A percentile compares a stretch with the other conserved stretches of the same genome.
Evolutionary conservation across 2,329 filamentous ascomycete genomes (phyloP).

Genomic region (Trichoderma sp.): DNA sequence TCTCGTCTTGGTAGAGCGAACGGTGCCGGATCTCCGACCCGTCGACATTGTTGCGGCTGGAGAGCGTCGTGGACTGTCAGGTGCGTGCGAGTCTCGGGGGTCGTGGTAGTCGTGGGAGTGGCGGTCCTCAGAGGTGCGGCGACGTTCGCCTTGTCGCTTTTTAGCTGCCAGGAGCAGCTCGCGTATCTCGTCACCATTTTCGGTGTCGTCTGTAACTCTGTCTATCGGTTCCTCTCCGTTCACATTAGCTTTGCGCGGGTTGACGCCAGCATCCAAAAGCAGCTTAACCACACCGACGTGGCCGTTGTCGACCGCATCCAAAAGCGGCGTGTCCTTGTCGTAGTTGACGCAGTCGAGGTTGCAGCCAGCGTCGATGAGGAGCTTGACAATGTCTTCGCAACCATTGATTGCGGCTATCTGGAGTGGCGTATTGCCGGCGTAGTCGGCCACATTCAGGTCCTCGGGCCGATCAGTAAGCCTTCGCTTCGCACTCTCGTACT

Average conservation of each 20-base stretch:
- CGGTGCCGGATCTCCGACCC: conserved; percentile 56
- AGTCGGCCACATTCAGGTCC: conserved; percentile 86
- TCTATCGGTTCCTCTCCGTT: conserved; percentile 91
- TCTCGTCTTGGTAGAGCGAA: conserved; percentile 64
- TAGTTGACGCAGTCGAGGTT: conserved; percentile 77
- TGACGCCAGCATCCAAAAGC: conserved; percentile 82
- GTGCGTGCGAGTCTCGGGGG: conserved; percentile 55
- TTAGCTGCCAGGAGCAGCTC: conserved; percentile 63
- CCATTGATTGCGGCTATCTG: conserved; percentile 92
- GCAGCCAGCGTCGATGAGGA: conserved; percentile 82
- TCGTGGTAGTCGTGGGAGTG: conserved; percentile 52
- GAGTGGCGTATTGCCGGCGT: conserved; percentile 93
- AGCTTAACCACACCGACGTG: conserved; percentile 86
- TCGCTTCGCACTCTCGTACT: conserved; percentile 75
- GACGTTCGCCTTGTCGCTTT: conserved; percentile 57
- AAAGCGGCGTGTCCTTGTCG: conserved; percentile 87
- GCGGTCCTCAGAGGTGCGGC: conserved; percentile 61
- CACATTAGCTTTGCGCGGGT: conserved; percentile 88
- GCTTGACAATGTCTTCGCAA: conserved; percentile 81
- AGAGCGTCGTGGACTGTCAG: conserved; percentile 61
- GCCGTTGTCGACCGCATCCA: conserved; percentile 95
- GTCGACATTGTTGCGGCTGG: conserved; percentile 48
- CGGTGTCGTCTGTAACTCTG: conserved; percentile 71
- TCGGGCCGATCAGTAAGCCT: conserved; percentile 78
- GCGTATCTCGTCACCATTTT: conserved; percentile 80